phyloP scores from a whole-genome alignment of 345 rosid genomes.

The Citrus unshiu region DNA sequence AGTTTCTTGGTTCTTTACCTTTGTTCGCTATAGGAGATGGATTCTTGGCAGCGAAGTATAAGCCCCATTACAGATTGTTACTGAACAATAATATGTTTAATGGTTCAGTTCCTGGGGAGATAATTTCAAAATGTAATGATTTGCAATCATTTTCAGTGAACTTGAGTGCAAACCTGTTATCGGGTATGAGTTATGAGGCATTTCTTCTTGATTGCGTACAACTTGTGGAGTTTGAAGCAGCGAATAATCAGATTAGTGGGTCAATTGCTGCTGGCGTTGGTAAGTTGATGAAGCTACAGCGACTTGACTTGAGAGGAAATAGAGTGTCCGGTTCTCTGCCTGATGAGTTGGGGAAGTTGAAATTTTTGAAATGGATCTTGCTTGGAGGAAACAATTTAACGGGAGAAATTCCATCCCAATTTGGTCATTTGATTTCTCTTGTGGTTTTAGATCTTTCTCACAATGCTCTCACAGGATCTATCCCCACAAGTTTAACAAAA shows the following conservation, averaged over 20 bases:
- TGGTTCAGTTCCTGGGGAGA: slow-evolving; percentile 35
- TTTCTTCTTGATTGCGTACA: slow-evolving; percentile 30
- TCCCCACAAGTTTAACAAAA: slow-evolving; percentile 42
- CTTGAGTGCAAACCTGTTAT: slow-evolving; percentile 46
- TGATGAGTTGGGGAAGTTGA: slow-evolving; percentile 37
- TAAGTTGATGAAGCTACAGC: slow-evolving; percentile 38
- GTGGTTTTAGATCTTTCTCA: slow-evolving; percentile 52
- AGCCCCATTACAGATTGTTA: slow-evolving; percentile 37
- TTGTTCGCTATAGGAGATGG: slow-evolving; percentile 38
- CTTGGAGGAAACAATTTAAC: slow-evolving; percentile 47
- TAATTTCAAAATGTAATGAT: slow-evolving; percentile 35
- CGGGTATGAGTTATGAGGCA: slow-evolving; percentile 24
- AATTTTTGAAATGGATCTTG: slow-evolving; percentile 31
- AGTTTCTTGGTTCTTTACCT: slow-evolving; percentile 45
- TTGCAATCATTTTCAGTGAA: slow-evolving; percentile 43
- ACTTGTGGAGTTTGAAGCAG: slow-evolving; percentile 44
- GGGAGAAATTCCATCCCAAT: slow-evolving; percentile 47
- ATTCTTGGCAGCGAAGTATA: slow-evolving; percentile 19
- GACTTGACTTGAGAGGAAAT: slow-evolving; percentile 49
- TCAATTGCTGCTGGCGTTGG: slow-evolving; percentile 34
- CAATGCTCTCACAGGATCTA: slow-evolving; percentile 46
- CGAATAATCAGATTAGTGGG: slow-evolving; percentile 49
- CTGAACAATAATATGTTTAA: slow-evolving; percentile 46
- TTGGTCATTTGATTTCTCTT: slow-evolving; percentile 42
- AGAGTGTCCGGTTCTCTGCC: slow-evolving; percentile 44